Evolutionary conservation across 768 basidiomycete species (phyloP), one percentile per base, ranked within the genome.

Genomic region (Dioszegia hungarica): DNA sequence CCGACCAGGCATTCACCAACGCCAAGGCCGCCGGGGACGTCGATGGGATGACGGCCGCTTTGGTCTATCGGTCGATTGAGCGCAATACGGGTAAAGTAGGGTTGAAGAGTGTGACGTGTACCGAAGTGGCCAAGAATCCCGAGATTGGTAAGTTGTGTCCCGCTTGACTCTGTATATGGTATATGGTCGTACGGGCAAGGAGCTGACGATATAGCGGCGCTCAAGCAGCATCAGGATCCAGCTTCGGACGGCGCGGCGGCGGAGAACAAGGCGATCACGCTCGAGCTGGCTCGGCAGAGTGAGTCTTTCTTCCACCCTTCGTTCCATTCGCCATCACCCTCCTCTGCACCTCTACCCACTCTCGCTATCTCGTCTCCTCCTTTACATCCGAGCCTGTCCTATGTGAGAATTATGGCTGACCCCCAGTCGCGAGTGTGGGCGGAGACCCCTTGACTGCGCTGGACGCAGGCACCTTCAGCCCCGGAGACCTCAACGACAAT

Each of bases 1-100:
- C 84, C 43, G 84, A 86, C 64, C 84, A 83, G 67, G 85, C 85
- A 0, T 87, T 86, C 78, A 84, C 84, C 31, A 86, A 86, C 68
- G 85, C 85, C 39, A 86, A 86, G 72, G 82, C 83, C 12, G 80
- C 79, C 2, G 80, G 80, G 15, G 81, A 85, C 66, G 76, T 85
- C 40, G 74, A 80, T 24, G 84, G 83, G 27, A 79, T 80, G 78
- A 80, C 82, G 27, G 79, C 78, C 57, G 85, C 85, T 3, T 70
- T 87, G 62, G 82, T 83, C 59, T 86, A 77, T 77, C 80, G 84
- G 48, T 84, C 85, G 5, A 73, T 87, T 28, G 85, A 86, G 77
- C 80, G 85, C 19, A 87, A 86, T 75, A 82, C 84, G 19, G 83
- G 80, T 3, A 57, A 70, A 9, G 63, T 70, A 12, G 62, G 68